Conservation (phyloP, 768 basidiomycete genomes). For the Clathrus columnatus region DNA sequence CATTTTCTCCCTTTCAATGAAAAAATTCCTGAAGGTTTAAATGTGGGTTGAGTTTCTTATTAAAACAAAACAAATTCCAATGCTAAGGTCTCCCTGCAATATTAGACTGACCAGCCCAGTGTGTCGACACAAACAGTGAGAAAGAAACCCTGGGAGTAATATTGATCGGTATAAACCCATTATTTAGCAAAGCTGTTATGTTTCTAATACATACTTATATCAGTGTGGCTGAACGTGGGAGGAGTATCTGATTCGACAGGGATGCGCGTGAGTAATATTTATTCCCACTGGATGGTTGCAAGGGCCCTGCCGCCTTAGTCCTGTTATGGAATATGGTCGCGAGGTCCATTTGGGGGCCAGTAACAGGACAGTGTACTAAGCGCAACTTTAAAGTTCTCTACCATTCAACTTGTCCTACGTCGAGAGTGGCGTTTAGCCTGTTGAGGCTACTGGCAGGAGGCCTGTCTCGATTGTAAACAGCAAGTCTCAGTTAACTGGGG, state of each 20-base stretch:
- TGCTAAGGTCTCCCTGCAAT: slow-evolving; percentile 5
- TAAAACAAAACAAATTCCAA: neutral
- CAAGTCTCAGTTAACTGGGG: neutral
- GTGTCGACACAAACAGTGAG: slow-evolving; percentile 39
- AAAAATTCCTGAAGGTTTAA: slow-evolving; percentile 54
- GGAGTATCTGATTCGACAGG: neutral
- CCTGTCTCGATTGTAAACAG: neutral
- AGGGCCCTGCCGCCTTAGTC: neutral
- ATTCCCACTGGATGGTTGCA: neutral
- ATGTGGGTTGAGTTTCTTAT: slow-evolving; percentile 33
- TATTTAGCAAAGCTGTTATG: neutral
- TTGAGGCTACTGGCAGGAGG: neutral
- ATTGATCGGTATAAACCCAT: too few relatives aligned
- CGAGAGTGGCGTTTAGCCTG: neutral
- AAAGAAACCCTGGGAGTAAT: slow-evolving; percentile 63
- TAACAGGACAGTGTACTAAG: neutral
- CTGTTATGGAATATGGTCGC: neutral
- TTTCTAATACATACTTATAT: neutral
- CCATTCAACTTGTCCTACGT: neutral
- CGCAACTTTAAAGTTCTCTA: neutral
- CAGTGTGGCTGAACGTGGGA: neutral
- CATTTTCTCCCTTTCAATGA: slow-evolving; percentile 77
- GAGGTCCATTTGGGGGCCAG: neutral
- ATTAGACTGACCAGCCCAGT: slow-evolving; percentile 48
- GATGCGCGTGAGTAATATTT: neutral